These are phyloP conservation scores for Fraxinus xanthoxyloides DNA, from an alignment of 305 asterid species.

Conservation along the genomic window DNA sequence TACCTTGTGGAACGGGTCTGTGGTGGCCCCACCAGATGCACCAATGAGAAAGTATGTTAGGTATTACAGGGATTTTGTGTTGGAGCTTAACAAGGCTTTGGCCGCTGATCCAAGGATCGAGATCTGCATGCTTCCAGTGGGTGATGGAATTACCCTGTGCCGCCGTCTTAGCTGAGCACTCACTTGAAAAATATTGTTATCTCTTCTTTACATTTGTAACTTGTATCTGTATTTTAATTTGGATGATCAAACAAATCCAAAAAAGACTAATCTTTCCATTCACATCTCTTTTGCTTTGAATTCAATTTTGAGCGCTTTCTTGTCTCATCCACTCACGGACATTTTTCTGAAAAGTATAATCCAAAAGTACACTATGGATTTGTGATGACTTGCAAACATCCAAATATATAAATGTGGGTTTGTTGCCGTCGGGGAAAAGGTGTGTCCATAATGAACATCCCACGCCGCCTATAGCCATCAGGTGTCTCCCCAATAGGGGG, in stretches of 20 bases:
- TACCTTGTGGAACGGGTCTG: constrained; percentile 30
- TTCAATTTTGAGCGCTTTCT: no score
- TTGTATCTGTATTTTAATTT: not conserved
- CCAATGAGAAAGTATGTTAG: constrained; percentile 21
- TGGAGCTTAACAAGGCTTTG: constrained; percentile 26
- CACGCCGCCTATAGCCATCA: no score
- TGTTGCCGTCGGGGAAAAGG: no score
- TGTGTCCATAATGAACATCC: no score
- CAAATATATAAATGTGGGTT: no score
- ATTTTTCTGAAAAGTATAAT: no score
- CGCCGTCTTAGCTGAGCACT: constrained; percentile 14
- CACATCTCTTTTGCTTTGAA: not conserved
- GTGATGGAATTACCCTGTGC: constrained; percentile 28
- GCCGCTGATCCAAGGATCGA: constrained; percentile 26
- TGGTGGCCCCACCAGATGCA: constrained; percentile 28
- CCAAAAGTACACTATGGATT: no score
- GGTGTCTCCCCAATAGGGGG: no score
- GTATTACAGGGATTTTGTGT: constrained; percentile 24
- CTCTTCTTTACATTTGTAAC: not conserved
- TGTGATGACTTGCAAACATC: no score
- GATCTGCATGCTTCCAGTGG: constrained; percentile 27
- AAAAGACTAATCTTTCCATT: no score
- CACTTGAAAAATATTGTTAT: not conserved
- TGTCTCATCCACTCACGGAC: no score
- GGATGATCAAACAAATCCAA: not conserved